Evolutionary conservation across 306 rosid species (phyloP).

Genomic region (Fagus crenata): DNA sequence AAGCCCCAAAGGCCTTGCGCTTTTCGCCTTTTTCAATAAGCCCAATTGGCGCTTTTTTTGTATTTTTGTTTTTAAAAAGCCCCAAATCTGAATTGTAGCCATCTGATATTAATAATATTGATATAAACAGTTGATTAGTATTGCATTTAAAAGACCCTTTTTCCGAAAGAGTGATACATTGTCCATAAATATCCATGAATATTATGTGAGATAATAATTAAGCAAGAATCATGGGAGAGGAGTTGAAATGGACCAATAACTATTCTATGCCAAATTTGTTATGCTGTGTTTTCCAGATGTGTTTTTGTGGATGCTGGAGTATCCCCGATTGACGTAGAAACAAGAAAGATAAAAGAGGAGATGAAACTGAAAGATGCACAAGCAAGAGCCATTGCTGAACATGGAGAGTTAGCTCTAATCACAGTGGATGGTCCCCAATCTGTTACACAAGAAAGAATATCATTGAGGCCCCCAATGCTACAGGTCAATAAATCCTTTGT

Average conservation of each 20-base stretch:
- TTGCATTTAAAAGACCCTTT: neutral
- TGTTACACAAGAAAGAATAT: slow-evolving; percentile 65
- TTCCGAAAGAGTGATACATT: neutral
- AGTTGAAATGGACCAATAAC: neutral
- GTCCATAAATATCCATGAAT: neutral
- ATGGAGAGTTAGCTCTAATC: slow-evolving; percentile 89
- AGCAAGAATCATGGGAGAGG: neutral
- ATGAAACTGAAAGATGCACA: slow-evolving; percentile 76
- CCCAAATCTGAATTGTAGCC: too few species aligned
- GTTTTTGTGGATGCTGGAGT: slow-evolving; percentile 98
- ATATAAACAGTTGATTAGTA: neutral
- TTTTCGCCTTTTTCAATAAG: too few species aligned
- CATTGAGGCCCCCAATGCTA: slow-evolving; percentile 93
- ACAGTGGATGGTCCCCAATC: slow-evolving; percentile 77
- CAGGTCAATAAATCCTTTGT: slow-evolving; percentile 56
- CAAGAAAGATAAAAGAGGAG: slow-evolving; percentile 85
- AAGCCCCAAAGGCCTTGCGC: too few species aligned
- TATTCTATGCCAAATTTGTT: slow-evolving; percentile 11
- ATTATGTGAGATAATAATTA: neutral
- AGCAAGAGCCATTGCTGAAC: slow-evolving; percentile 72
- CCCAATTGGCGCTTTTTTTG: too few species aligned
- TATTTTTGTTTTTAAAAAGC: too few species aligned
- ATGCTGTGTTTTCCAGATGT: slow-evolving; percentile 57
- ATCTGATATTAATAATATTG: too few species aligned
- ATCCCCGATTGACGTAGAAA: slow-evolving; percentile 79